Evolutionary conservation across 345 rosid genomes (phyloP).

Genomic region (Brassica rapa): DNA sequence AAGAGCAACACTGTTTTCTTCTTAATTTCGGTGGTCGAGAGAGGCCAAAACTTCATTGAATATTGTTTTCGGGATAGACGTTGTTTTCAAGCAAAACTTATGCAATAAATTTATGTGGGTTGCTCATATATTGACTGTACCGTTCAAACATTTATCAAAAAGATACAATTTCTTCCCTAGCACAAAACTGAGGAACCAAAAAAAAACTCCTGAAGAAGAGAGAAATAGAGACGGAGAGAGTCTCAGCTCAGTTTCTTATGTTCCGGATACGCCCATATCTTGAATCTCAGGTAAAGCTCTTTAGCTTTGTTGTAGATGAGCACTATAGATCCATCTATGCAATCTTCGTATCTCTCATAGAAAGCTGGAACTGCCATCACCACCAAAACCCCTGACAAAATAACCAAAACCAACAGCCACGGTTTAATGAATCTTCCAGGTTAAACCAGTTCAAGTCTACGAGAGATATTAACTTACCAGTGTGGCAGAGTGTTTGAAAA

Average conservation of each 20-base stretch:
- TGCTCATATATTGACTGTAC: constrained; percentile 29
- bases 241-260: constrained; percentile 60
- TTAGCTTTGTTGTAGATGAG: constrained; percentile 36
- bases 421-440: background rate
- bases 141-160: constrained; percentile 19
- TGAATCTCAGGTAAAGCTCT: constrained; percentile 52
- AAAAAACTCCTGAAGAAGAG: constrained; percentile 14
- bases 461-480: constrained; percentile 52
- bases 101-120: constrained; percentile 23
- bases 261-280: constrained; percentile 53
- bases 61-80: constrained; percentile 23
- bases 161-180: background rate
- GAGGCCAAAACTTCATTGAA: constrained; percentile 28
- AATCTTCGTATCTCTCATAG: constrained; percentile 67
- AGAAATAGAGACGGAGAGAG: background rate
- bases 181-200: constrained; percentile 16
- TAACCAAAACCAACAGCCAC: background rate
- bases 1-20: constrained; percentile 32
- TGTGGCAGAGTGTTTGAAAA: constrained; percentile 68
- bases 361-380: constrained; percentile 70
- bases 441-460: background rate
- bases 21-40: constrained; percentile 18
- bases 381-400: constrained; percentile 60
- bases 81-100: constrained; percentile 25
- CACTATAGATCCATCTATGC: constrained; percentile 48